A percentile compares a stretch with the other conserved stretches of the same genome.
phyloP scores from a whole-genome alignment of 2,329 filamentous ascomycete genomes.

The Neonectria ditissima region DNA sequence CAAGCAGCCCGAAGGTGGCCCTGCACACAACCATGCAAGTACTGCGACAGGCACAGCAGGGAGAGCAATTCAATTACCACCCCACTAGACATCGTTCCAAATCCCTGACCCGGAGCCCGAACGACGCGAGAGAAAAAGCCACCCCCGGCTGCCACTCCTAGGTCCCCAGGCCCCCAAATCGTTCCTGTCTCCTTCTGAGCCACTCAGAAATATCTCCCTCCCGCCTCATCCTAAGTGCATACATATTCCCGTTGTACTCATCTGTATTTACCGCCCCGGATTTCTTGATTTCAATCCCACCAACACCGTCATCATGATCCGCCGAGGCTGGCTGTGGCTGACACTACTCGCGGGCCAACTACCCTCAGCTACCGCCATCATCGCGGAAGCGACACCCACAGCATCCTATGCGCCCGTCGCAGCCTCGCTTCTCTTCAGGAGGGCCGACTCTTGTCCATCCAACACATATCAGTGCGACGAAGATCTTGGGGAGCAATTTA shows the following conservation, averaged over 20 bases:
- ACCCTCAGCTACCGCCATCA: conserved; percentile 28
- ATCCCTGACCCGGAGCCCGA: conserved; percentile 33
- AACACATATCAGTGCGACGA: conserved; percentile 64
- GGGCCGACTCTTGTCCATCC: conserved; percentile 57
- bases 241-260: conserved; percentile 4
- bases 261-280: conserved; percentile 1
- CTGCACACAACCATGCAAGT: conserved; percentile 36
- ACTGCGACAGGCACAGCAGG: conserved; percentile 25
- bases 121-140: conserved; percentile 17
- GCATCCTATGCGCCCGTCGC: conserved; percentile 37
- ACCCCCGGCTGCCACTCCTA: conserved; percentile 11
- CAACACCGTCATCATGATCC: conserved; percentile 36
- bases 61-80: conserved; percentile 24
- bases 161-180: not conserved
- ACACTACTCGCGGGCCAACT: conserved; percentile 35
- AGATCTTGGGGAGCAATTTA: conserved; percentile 59
- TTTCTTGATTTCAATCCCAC: not conserved
- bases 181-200: conserved; percentile 2
- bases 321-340: conserved; percentile 37
- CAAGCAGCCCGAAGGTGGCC: conserved; percentile 31
- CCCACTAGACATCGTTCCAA: conserved; percentile 38
- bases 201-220: conserved; percentile 19
- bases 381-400: conserved; percentile 34
- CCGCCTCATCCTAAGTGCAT: conserved; percentile 11
- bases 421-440: conserved; percentile 39